phyloP scores from a whole-genome alignment of 2,329 filamentous ascomycete genomes.

The Cladosporium sp. region DNA sequence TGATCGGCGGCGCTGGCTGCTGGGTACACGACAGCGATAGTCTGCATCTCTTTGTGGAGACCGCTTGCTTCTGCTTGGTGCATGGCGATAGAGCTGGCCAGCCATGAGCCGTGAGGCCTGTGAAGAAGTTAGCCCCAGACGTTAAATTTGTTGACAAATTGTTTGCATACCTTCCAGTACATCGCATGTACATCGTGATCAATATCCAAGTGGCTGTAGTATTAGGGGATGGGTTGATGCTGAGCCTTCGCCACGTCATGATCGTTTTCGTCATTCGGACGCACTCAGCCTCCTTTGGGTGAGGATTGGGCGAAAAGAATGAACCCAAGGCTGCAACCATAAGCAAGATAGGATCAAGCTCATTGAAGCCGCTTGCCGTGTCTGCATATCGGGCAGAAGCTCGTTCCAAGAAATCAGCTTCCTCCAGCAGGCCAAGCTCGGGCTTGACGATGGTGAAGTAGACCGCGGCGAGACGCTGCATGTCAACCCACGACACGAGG shows the following conservation, averaged over 20 bases:
- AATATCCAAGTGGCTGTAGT: slow-evolving; percentile 50
- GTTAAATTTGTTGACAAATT: no score
- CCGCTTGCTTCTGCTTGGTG: slow-evolving; percentile 54
- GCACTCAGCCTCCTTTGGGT: slow-evolving; percentile 43
- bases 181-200: slow-evolving; percentile 51
- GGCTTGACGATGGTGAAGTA: slow-evolving; percentile 53
- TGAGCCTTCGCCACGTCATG: slow-evolving; percentile 31
- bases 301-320: slow-evolving; percentile 46
- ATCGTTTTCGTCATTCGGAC: slow-evolving; percentile 44
- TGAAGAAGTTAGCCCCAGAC: background rate
- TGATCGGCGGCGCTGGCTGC: slow-evolving; percentile 27
- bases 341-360: slow-evolving; percentile 47
- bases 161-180: slow-evolving; percentile 38
- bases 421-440: slow-evolving; percentile 48
- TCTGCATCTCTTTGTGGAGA: slow-evolving; percentile 41
- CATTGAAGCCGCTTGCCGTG: slow-evolving; percentile 27
- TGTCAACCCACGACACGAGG: slow-evolving; percentile 27
- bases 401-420: slow-evolving; percentile 29
- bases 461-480: slow-evolving; percentile 30
- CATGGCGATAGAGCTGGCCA: slow-evolving; percentile 56
- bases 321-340: slow-evolving; percentile 55
- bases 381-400: slow-evolving; percentile 25
- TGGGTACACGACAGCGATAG: slow-evolving; percentile 32
- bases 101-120: slow-evolving; percentile 52
- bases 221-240: slow-evolving; percentile 30